phyloP scores from a whole-genome alignment of 495 filamentous ascomycete genomes.

The Penicillium waksmanii region DNA sequence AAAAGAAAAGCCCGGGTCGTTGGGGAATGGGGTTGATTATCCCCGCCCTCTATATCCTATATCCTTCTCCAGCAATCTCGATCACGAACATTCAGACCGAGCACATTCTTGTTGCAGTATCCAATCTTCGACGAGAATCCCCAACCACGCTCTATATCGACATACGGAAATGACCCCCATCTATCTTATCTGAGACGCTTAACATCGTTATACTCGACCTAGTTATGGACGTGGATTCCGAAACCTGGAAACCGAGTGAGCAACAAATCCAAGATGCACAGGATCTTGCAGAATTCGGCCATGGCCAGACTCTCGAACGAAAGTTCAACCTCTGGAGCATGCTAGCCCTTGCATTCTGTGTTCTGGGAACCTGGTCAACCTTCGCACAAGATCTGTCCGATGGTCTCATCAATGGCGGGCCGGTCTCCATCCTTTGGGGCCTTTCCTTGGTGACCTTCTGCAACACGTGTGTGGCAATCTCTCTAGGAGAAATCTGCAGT shows the following conservation, averaged over 20 bases:
- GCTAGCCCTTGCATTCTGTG: constrained; percentile 48
- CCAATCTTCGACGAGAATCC: not conserved
- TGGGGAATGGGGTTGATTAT: constrained; percentile 13
- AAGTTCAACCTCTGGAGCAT: constrained; percentile 55
- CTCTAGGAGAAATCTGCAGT: constrained; percentile 49
- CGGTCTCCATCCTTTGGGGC: constrained; percentile 53
- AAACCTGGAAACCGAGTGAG: constrained; percentile 38
- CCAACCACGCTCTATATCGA: constrained; percentile 2
- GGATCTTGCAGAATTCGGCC: constrained; percentile 54
- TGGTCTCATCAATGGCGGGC: constrained; percentile 48
- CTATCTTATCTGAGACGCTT: not conserved
- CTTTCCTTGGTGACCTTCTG: constrained; percentile 44
- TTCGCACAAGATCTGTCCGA: constrained; percentile 49
- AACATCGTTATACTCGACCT: not conserved
- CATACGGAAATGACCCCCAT: constrained; percentile 23
- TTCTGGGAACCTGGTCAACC: constrained; percentile 51
- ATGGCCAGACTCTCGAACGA: constrained; percentile 50
- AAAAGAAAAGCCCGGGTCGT: constrained; percentile 20
- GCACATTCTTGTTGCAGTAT: not conserved
- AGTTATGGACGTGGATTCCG: constrained; percentile 38
- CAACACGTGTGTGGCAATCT: constrained; percentile 50
- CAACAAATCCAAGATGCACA: constrained; percentile 48
- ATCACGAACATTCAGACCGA: not conserved
- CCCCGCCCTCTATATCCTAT: not conserved
- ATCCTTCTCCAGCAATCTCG: constrained; percentile 1